Evolutionary conservation across 768 basidiomycete species (phyloP), one percentile per base, ranked within the genome.

Genomic region (Mycena rosella): DNA sequence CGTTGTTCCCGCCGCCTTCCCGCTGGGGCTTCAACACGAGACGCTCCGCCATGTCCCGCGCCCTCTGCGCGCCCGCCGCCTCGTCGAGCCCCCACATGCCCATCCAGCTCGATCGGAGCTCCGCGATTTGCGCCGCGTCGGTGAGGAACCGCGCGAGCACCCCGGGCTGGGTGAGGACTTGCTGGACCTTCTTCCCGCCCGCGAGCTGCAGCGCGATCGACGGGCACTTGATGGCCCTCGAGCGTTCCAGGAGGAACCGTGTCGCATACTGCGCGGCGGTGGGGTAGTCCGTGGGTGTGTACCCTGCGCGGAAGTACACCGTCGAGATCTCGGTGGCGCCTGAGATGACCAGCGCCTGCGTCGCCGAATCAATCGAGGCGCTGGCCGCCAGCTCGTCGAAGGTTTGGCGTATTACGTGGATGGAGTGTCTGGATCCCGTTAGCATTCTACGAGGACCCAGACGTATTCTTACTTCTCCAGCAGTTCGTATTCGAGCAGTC

Each of bases 1-100:
- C 86, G 73, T 99, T 99, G 74, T 98, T 98, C 10, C 97, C 97
- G 0, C 97, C 97, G 2, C 97, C 97, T 82, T 99, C 97, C n/a
- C 96, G 87, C 77, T 99, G 97, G 0, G 97, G 97, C 78, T 99
- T 99, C 53, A 99, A 85, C 2, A 99, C 97, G 29, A 96, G 87
- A 8, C 84, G 80, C 8, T 79, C 75, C 0, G 89, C 84, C 17
- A 81, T 69, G 13, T 79, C 77, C 22, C 84, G 82, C 0, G 94
- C 93, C 49, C 84, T 81, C 27, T 74, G 71, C n/a, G 90, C 82
- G 8, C 87, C 86, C 49, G 78, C 76, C 24, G 81, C 78, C 34
- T 95, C 79, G 54, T 86, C 83, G 69, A 99, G 84, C 0, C 91
- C 90, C 91, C 93, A 99, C 88, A 99, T 92, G 1, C 82, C 88